Evolutionary conservation across 805 yeast genomes (phyloP), one percentile per base, ranked within the genome.

Genomic region (Myxozyma mucilagina): DNA sequence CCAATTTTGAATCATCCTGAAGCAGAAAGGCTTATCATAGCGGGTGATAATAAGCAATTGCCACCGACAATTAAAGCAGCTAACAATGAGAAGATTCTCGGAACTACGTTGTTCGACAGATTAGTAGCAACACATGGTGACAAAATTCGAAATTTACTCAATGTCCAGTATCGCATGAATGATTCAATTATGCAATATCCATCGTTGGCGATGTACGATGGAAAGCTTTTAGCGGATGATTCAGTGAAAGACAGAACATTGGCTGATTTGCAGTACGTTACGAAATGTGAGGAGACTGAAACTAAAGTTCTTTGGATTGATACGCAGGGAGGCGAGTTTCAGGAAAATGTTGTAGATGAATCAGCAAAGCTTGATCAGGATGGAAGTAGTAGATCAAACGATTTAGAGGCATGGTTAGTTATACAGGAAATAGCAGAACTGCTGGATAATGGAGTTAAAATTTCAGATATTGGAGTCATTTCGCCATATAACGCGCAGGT

Each of bases 401-500:
- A 87, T 50, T 84, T 86, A 72, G 99, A 93, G 73, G 85, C 85
- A 0, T 72, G 78, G 43, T 70, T 90, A 9, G 93, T 85, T 0
- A 67, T 77, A 35, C 74, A 78, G 24, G 92, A 92, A 69, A 77
- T 90, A 4, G 68, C 72, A 1, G 71, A 77, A 18, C 76, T 93
- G 20, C 60, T 85, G 2, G 72, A 71, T 0, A 70, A 77, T 1
- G 90, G 91, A 1, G 84, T 89, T 0, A 53, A 70, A 1, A 79
- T 81, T 35, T 74, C 75, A 1, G 79, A 80, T 56, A 90, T 93
- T 62, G 99, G 98, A 10, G 77, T 93, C 0, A 92, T 93, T 39
- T 83, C 97, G 0, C 98, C 99, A 0, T 93, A 93, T 70, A 86
- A 82, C 69, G 96, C 96, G 0, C 99, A 93, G 71, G 96, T 91